Percentiles rank a stretch among this genome's conserved stretches.
Conservation (phyloP, 2,329 filamentous ascomycete genomes). For the Aspergillus sp. region DNA sequence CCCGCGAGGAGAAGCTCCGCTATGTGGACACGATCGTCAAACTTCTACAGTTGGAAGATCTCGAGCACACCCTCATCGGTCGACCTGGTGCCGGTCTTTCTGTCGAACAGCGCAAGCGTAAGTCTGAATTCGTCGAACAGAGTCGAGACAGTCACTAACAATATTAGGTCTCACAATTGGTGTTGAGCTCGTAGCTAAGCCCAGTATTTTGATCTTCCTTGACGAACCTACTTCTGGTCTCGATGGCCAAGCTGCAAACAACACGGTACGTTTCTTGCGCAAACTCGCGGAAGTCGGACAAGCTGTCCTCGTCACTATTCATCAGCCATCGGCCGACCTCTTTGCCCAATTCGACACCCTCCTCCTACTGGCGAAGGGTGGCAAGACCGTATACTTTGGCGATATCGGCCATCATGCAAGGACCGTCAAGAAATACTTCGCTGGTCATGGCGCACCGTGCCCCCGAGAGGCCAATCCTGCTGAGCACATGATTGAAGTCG, state of each 20-base stretch:
- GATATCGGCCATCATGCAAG: background rate
- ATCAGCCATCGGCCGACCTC: background rate
- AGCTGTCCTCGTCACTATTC: background rate
- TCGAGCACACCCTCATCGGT: background rate
- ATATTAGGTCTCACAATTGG: background rate
- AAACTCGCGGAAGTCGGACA: background rate
- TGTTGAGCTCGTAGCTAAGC: background rate
- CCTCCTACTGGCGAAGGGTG: background rate
- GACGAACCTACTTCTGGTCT: background rate
- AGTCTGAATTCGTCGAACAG: too few species aligned
- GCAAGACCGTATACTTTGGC: background rate
- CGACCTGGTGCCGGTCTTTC: background rate
- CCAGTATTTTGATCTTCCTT: background rate
- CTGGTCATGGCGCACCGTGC: background rate
- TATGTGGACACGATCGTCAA: background rate
- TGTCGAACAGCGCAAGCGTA: background rate
- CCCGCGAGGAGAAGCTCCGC: background rate
- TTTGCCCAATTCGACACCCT: background rate
- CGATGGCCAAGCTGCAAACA: background rate
- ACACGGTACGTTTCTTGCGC: background rate
- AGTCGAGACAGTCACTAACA: too few species aligned
- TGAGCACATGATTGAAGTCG: constrained; percentile 1
- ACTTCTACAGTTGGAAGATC: background rate
- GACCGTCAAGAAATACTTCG: background rate
- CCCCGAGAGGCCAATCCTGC: background rate